phyloP scores from a whole-genome alignment of 768 basidiomycete genomes.

The Boletus tylopilopsis region DNA sequence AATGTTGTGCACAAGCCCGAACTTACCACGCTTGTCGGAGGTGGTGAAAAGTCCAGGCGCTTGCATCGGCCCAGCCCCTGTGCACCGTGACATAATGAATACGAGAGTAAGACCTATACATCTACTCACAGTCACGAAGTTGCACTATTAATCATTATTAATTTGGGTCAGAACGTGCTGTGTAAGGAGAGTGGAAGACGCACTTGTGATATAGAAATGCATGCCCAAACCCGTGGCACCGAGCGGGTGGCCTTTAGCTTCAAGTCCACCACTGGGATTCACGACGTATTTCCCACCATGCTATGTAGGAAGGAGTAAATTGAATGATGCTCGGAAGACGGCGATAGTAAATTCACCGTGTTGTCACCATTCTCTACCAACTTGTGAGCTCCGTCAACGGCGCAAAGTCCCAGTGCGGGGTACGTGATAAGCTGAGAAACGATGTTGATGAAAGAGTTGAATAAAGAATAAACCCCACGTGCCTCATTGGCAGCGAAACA shows the following conservation, averaged over 20 bases:
- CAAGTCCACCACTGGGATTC: constrained; percentile 81
- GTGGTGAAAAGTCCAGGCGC: constrained; percentile 63
- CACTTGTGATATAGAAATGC: constrained; percentile 84
- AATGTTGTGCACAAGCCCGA: constrained; percentile 78
- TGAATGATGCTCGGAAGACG: background rate
- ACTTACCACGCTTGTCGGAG: constrained; percentile 67
- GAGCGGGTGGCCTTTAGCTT: constrained; percentile 86
- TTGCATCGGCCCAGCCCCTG: constrained; percentile 86
- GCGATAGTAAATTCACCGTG: constrained; percentile 51
- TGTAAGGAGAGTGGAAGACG: constrained; percentile 18
- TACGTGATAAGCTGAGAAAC: constrained; percentile 67
- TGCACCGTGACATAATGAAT: background rate
- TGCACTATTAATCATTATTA: constrained; percentile 51
- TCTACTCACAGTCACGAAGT: constrained; percentile 58
- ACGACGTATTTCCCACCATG: constrained; percentile 84
- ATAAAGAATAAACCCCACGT: constrained; percentile 4
- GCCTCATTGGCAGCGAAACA: constrained; percentile 85
- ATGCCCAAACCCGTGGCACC: constrained; percentile 82
- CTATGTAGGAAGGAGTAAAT: constrained; percentile 30
- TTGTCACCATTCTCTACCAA: constrained; percentile 75
- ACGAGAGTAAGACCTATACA: background rate
- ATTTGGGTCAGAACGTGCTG: background rate
- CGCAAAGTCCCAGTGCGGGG: constrained; percentile 72
- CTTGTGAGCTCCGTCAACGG: constrained; percentile 62
- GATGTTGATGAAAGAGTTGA: background rate